Percentiles rank a stretch among this genome's conserved stretches.
Conservation (phyloP, 2,329 filamentous ascomycete species). For the Colletotrichum cuscutae region DNA sequence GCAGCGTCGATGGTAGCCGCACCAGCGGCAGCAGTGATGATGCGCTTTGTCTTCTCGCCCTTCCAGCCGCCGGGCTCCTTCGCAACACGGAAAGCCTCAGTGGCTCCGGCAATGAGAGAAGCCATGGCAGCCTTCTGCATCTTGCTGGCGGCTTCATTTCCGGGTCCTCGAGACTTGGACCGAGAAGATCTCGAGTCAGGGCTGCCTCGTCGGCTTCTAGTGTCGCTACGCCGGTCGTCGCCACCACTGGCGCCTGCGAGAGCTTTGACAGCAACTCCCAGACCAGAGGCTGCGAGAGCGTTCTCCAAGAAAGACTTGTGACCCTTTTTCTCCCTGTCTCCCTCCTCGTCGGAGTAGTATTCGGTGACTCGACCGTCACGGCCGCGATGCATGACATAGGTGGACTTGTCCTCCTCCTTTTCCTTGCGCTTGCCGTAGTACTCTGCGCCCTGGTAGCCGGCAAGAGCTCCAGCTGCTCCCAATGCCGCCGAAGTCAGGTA, state of each 20-base stretch:
- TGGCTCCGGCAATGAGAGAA: constrained; percentile 87
- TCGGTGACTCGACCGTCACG: constrained; percentile 63
- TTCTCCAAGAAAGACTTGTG: constrained; percentile 73
- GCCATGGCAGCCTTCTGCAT: constrained; percentile 91
- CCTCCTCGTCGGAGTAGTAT: constrained; percentile 68
- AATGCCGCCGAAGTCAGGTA: constrained; percentile 68
- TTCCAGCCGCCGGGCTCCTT: constrained; percentile 91
- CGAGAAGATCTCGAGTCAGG: constrained; percentile 56
- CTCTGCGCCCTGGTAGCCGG: constrained; percentile 72
- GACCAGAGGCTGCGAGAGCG: constrained; percentile 69
- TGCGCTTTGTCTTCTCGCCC: constrained; percentile 89
- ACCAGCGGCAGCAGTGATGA: constrained; percentile 87
- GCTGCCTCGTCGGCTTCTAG: constrained; percentile 49
- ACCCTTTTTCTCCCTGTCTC: constrained; percentile 66
- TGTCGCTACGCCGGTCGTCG: constrained; percentile 51
- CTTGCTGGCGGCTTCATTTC: constrained; percentile 62
- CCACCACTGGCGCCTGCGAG: constrained; percentile 61
- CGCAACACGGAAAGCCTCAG: constrained; percentile 90
- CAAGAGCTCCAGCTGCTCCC: constrained; percentile 71
- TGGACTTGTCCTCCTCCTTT: constrained; percentile 66
- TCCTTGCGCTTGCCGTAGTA: constrained; percentile 68
- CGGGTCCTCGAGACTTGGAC: constrained; percentile 61
- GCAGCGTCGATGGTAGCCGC: constrained; percentile 88
- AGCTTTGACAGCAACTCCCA: constrained; percentile 70
- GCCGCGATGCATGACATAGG: constrained; percentile 62